Percentiles rank a stretch among this genome's conserved stretches.
Evolutionary conservation across 805 yeast species (phyloP).

Genomic region (Nakazawaea ambrosiae): DNA sequence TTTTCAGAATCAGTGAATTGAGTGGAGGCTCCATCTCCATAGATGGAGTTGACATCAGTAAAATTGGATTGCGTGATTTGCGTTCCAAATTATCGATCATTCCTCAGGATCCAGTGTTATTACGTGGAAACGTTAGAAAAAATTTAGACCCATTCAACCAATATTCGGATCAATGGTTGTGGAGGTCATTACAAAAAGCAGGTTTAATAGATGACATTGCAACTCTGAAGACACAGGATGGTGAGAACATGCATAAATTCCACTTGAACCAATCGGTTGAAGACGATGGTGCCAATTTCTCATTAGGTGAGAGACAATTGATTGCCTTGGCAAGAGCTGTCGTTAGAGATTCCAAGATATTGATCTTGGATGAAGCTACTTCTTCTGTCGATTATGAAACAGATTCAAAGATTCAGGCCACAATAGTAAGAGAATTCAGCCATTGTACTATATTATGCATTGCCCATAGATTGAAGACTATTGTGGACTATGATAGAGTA

Average conservation of each 20-base stretch:
- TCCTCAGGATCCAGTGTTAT: slow-evolving; percentile 68
- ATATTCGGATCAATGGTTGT: slow-evolving; percentile 41
- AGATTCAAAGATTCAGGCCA: slow-evolving; percentile 54
- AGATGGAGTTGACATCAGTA: slow-evolving; percentile 51
- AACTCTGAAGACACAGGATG: slow-evolving; percentile 26
- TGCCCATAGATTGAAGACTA: slow-evolving; percentile 66
- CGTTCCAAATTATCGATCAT: slow-evolving; percentile 57
- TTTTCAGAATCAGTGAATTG: slow-evolving; percentile 50
- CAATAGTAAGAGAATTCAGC: slow-evolving; percentile 51
- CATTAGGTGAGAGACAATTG: slow-evolving; percentile 66
- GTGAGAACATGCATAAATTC: slow-evolving; percentile 42
- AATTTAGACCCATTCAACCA: slow-evolving; percentile 60
- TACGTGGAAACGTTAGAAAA: slow-evolving; percentile 48
- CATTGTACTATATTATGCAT: slow-evolving; percentile 64
- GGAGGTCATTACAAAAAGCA: slow-evolving; percentile 54
- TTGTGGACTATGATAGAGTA: slow-evolving; percentile 50
- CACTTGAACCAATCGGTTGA: slow-evolving; percentile 54
- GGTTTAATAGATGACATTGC: slow-evolving; percentile 42
- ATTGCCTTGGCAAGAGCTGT: slow-evolving; percentile 66
- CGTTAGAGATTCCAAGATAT: slow-evolving; percentile 52
- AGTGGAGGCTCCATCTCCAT: slow-evolving; percentile 40
- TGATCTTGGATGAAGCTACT: slow-evolving; percentile 73
- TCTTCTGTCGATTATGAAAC: slow-evolving; percentile 72
- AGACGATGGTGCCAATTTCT: slow-evolving; percentile 65
- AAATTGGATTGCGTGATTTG: slow-evolving; percentile 44